Percentiles rank a stretch among this genome's conserved stretches.
Conservation (phyloP, 345 rosid species). For the Eutrema japonicum region DNA sequence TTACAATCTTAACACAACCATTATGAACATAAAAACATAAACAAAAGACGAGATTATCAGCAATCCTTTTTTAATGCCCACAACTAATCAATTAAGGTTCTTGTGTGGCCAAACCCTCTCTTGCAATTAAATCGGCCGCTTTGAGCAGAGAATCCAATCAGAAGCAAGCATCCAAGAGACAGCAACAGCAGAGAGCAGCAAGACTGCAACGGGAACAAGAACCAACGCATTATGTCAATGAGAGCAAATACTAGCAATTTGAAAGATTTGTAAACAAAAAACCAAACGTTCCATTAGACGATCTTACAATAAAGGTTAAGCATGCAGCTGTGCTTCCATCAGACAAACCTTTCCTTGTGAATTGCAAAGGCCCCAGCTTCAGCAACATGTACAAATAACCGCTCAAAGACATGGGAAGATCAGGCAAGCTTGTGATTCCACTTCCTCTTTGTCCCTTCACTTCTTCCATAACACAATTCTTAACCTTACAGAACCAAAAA, state of each 20-base stretch:
- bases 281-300: constrained; percentile 2
- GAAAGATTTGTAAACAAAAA: constrained; percentile 66
- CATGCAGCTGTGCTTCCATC: constrained; percentile 97
- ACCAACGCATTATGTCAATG: constrained; percentile 60
- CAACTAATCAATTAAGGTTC: no score
- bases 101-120: no score
- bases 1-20: no score
- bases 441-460: constrained; percentile 58
- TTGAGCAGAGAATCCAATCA: no score
- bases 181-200: no score
- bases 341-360: constrained; percentile 90
- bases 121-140: no score
- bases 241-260: constrained; percentile 89
- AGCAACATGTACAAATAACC: constrained; percentile 81
- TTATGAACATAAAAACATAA: no score
- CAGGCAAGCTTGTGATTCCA: constrained; percentile 66
- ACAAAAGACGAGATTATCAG: no score
- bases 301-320: constrained; percentile 76
- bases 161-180: no score
- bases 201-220: constrained; percentile 62
- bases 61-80: no score
- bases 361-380: constrained; percentile 83
- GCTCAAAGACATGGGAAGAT: constrained; percentile 67
- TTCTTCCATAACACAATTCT: constrained; percentile 61
- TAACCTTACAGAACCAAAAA: constrained; percentile 35